Conservation (phyloP, 768 basidiomycete genomes). For the Rickenella mellea region DNA sequence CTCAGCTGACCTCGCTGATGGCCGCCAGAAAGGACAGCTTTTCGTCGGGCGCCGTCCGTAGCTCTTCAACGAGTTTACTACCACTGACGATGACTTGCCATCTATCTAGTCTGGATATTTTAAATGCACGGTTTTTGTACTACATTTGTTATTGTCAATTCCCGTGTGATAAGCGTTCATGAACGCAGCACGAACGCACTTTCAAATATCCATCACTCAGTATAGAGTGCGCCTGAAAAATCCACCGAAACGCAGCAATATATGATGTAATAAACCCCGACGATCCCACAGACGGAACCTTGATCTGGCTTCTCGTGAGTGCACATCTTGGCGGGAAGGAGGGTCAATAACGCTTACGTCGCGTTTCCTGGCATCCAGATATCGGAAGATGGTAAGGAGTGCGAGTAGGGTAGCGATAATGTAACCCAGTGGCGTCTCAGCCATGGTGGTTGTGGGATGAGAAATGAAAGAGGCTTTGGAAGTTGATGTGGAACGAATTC, state of each 20-base stretch:
- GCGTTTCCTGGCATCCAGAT: background rate
- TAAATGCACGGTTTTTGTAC: conserved; percentile 26
- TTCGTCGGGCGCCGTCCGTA: conserved; percentile 32
- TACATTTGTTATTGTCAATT: too few relatives aligned
- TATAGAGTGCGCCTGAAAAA: conserved; percentile 21
- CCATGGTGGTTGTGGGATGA: too few relatives aligned
- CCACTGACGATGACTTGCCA: conserved; percentile 32
- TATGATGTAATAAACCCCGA: conserved; percentile 24
- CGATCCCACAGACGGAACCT: conserved; percentile 25
- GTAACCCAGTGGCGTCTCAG: too few relatives aligned
- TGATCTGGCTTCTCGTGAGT: background rate
- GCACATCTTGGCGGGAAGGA: too few relatives aligned
- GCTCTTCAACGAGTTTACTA: conserved; percentile 33
- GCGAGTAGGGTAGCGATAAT: too few relatives aligned
- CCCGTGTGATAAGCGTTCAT: too few relatives aligned
- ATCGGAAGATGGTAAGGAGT: background rate
- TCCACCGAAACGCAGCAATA: conserved; percentile 20
- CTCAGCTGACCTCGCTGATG: conserved; percentile 24
- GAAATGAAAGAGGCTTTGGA: too few relatives aligned
- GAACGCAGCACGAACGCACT: too few relatives aligned
- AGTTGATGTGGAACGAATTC: too few relatives aligned
- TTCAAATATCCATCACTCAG: conserved; percentile 26
- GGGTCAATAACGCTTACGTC: background rate
- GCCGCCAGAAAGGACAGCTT: conserved; percentile 24
- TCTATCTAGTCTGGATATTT: conserved; percentile 29